phyloP scores from a whole-genome alignment of 768 basidiomycete genomes.

The Tricholoma bakamatsutake region DNA sequence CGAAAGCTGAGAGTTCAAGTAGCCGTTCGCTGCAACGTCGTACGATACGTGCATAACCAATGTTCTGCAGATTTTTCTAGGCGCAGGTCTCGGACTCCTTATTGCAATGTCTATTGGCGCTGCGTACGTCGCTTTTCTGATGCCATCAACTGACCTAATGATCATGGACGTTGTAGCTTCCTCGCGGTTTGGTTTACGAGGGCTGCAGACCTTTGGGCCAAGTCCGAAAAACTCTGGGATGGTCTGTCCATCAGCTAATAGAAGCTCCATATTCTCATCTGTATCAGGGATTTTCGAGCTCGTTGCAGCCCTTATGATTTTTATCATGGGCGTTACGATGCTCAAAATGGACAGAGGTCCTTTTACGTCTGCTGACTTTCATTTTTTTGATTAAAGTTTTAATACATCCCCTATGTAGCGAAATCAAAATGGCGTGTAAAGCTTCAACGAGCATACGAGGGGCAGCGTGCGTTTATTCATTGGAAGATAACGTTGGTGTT shows the following conservation, averaged over 20 bases:
- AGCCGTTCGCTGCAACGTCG: background rate
- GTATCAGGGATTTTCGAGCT: constrained; percentile 58
- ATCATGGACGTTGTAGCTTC: constrained; percentile 38
- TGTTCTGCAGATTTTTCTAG: constrained; percentile 60
- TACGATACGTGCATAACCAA: background rate
- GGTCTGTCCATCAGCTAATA: constrained; percentile 39
- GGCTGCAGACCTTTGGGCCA: constrained; percentile 76
- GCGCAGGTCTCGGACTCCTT: constrained; percentile 67
- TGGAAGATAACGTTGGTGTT: background rate
- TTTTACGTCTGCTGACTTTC: background rate
- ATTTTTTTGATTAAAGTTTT: background rate
- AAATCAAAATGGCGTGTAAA: constrained; percentile 94
- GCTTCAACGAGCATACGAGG: constrained; percentile 71
- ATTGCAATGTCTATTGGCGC: constrained; percentile 82
- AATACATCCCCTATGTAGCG: constrained; percentile 31
- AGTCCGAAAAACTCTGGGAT: constrained; percentile 90
- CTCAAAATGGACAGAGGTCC: constrained; percentile 82
- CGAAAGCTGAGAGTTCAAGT: constrained; percentile 70
- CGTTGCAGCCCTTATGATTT: constrained; percentile 76
- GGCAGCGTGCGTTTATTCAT: constrained; percentile 33
- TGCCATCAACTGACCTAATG: background rate
- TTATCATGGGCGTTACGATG: constrained; percentile 92
- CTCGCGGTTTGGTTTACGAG: constrained; percentile 95
- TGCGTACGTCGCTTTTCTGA: constrained; percentile 35
- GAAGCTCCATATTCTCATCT: background rate